Base-by-base conservation (phyloP, 179 eudicot genomes). In the Patellifolia procumbens region DNA sequence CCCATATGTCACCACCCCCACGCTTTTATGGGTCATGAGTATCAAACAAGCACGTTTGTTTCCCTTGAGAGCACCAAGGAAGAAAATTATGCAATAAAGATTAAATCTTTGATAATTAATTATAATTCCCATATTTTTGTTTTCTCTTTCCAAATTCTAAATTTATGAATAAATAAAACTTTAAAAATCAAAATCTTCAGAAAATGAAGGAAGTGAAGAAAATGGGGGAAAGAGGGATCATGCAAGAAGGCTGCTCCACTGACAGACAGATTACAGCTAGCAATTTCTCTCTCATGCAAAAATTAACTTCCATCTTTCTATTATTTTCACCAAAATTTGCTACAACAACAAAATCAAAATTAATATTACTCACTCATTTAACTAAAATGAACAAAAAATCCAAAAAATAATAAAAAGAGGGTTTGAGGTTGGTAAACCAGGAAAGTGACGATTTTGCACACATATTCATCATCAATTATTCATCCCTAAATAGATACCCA, bases 171-270 rank as follows among this genome's bases (percentile, higher is more conserved):
- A n/a, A n/a, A 6, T 31, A 32, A 0, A 63, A 29, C 22, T 65
- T 74, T 31, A 46, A 60, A 68, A 61, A 78, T 39, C 7, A 51
- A 76, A 61, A 61, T n/a, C 5, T 46, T 34, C 53, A 74, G 32
- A 74, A 70, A 58, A 60, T 26, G 37, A 37, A 49, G 56, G 35
- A 48, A 19, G 26, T 31, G 39, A 67, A 39, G 75, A 80, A 64
- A 58, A 22, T 31, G 71, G 74, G 53, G 28, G 70, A 75, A 74
- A 76, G 77, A 71, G 73, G 85, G 92, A 89, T 91, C 97, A 91
- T 89, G 97, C 97, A 91, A 89, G 91, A 92, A 85, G 84, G 91
- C 90, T 91, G 94, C 87, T 87, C 77, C 76, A 88, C 86, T 88
- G 89, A 93, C 96, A 91, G 87, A 42, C 87, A 79, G 74, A 76